Evolutionary conservation across 2,329 filamentous ascomycete genomes (phyloP), one percentile per base, ranked within the genome.

Genomic region (Beauveria bassiana): DNA sequence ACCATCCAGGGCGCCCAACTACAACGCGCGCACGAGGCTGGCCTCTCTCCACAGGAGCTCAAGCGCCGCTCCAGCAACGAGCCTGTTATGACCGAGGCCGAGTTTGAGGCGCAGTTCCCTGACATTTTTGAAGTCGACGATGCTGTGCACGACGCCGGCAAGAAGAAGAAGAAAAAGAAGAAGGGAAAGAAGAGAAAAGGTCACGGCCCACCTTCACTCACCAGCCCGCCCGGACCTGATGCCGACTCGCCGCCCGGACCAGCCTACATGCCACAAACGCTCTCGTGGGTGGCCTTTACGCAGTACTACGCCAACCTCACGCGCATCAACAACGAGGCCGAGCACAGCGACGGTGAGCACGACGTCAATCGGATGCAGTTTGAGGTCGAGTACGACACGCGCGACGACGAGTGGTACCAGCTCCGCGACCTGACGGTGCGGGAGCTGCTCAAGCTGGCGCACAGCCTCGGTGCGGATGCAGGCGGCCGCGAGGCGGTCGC

Each of bases 221-320:
- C 80, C 50, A 73, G 90, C 14, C 95, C 95, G 0, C 74, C 85
- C 0, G 84, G 87, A 1, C 95, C 95, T 2, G 84, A 90, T 0
- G 86, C 88, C 67, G 82, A 83, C 2, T 76, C 88, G 8, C 85
- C 85, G 6, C 93, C 93, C 0, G 95, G 95, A 0, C 95, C 95
- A 0, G 95, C 91, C 8, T 98, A 99, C 74, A 91, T 87, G 22
- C 86, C 89, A 8, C 95, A 99, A 71, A 79, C 90, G 0, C 79
- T 98, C 43, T 90, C 91, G 0, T 79, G 93, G 64, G 81, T 88
- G 3, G 86, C 90, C 5, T 97, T 91, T 73, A 91, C 86, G 4
- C 95, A 99, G 69, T 97, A 96, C 73, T 97, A 86, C 73, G 92
- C 93, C 64, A 99, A 99, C 72, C 77, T 99, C n/a, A 98, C 93